Percentiles rank a stretch among this genome's conserved stretches.
Conservation (phyloP, 176 grass and related monocot species). For the Eremochloa ophiuroides region DNA sequence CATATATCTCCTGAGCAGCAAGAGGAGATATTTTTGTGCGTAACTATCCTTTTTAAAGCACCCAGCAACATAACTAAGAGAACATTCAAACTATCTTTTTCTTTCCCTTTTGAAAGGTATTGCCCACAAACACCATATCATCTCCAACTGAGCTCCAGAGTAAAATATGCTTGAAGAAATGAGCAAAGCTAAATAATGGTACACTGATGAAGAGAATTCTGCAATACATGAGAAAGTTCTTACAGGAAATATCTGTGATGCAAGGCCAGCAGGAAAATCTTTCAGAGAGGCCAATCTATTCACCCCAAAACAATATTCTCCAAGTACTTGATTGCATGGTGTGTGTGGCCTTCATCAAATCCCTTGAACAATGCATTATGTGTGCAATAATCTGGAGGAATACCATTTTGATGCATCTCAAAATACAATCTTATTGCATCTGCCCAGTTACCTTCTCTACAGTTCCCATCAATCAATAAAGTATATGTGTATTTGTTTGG, state of each 20-base stretch:
- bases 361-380: conserved; percentile 54
- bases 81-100: not conserved
- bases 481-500: conserved; percentile 73
- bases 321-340: conserved; percentile 45
- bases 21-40: conserved; percentile 23
- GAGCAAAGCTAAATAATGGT: conserved; percentile 17
- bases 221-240: conserved; percentile 24
- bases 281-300: conserved; percentile 29
- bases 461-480: conserved; percentile 58
- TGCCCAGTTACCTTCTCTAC: conserved; percentile 49
- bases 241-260: not conserved
- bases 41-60: conserved; percentile 22
- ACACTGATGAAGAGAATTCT: conserved; percentile 14
- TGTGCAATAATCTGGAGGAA: conserved; percentile 60
- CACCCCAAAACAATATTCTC: conserved; percentile 66
- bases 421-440: conserved; percentile 47
- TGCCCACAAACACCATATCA: conserved; percentile 10
- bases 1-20: not conserved
- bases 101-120: not conserved
- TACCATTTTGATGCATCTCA: conserved; percentile 69
- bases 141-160: conserved; percentile 19
- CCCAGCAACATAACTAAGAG: conserved; percentile 12
- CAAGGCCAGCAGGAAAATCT: conserved; percentile 10
- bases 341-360: conserved; percentile 47
- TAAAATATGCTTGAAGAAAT: conserved; percentile 32